Evolutionary conservation across 1,139 yeast genomes (phyloP).

Genomic region (Zygoascus hellenicus): DNA sequence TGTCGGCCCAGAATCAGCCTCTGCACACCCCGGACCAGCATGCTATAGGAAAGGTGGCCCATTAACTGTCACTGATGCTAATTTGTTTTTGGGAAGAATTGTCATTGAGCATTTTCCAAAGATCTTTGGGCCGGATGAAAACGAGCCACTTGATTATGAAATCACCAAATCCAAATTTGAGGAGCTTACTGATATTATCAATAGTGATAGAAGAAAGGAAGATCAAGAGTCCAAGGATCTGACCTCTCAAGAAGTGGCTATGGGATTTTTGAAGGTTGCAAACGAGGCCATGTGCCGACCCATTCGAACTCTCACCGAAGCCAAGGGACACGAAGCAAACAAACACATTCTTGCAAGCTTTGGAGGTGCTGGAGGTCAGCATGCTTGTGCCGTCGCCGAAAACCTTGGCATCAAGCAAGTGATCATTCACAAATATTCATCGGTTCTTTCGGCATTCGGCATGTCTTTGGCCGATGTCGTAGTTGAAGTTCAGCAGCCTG

Average conservation of each 20-base stretch:
- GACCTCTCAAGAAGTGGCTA: constrained; percentile 43
- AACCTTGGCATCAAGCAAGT: constrained; percentile 41
- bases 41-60: constrained; percentile 56
- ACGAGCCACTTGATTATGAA: constrained; percentile 43
- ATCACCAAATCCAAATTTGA: constrained; percentile 38
- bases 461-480: constrained; percentile 50
- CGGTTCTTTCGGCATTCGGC: constrained; percentile 48
- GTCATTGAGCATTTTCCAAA: constrained; percentile 47
- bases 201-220: constrained; percentile 30
- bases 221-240: constrained; percentile 23
- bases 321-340: constrained; percentile 42
- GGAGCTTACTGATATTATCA: constrained; percentile 39
- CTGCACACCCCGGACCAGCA: constrained; percentile 57
- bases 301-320: constrained; percentile 46
- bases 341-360: constrained; percentile 44
- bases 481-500: constrained; percentile 56
- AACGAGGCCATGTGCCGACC: constrained; percentile 50
- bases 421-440: constrained; percentile 45
- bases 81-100: constrained; percentile 46
- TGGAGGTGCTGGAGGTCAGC: constrained; percentile 56
- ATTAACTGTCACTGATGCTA: constrained; percentile 51
- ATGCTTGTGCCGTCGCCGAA: constrained; percentile 44
- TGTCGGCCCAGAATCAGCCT: constrained; percentile 53
- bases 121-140: constrained; percentile 49
- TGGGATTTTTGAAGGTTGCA: constrained; percentile 47